Evolutionary conservation across 805 yeast genomes (phyloP), one percentile per base, ranked within the genome.

Genomic region (Cyberlindnera suaveolens): DNA sequence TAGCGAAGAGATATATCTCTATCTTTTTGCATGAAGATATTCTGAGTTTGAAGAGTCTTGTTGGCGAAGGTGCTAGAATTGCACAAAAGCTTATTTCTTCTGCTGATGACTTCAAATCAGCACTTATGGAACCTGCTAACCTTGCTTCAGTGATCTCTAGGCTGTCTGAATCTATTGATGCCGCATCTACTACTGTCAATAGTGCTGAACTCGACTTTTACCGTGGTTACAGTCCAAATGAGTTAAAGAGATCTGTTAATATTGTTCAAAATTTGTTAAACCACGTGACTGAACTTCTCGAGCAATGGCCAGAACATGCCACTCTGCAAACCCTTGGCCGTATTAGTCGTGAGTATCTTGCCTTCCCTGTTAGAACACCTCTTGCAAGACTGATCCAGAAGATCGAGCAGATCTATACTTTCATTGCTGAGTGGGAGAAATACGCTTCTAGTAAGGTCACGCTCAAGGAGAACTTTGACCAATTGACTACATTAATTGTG

Each of bases 241-340:
- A 89, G 55, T 74, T 84, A 3, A 74, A 72, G 43, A 65, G 60
- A 32, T 86, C 95, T 2, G 75, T 80, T 36, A 56, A 53, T 1
- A 56, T 82, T 1, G 64, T 78, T 10, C 64, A 67, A 29, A 65
- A 58, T 5, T 56, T 82, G 4, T 66, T 71, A 54, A 63, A 67
- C 3, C 59, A 76, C 1, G 77, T 79, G 4, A 49, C 60, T 7
- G 65, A 63, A 4, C 61, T 87, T 11, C 60, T 83, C 11, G 63
- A 63, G 20, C 78, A 80, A 56, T 93, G 96, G 96, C 97, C 98
- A 0, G 99, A 95, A 54, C 96, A 95, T 67, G 93, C 93, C 0
- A 88, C 96, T 0, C 65, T 93, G 40, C 81, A 74, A 44, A 87
- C 83, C 17, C 70, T 91, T 38, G 60, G 67, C 32, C 67, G 82